Evolutionary conservation across 305 asterid species (phyloP).

Genomic region (Fraxinus sp.): DNA sequence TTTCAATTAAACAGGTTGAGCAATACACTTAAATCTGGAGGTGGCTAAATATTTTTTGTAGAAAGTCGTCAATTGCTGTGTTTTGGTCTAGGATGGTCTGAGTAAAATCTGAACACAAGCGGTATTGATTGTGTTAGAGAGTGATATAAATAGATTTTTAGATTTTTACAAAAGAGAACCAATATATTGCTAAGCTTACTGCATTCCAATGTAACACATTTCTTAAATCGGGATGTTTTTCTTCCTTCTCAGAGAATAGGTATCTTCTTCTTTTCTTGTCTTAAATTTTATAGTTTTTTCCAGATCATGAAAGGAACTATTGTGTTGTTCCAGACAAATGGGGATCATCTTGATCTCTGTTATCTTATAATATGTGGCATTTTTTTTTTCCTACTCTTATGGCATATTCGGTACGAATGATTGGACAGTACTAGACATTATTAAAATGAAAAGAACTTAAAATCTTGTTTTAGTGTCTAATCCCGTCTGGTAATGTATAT

Average conservation of each 20-base stretch:
- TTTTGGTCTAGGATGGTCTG: conserved; percentile 5
- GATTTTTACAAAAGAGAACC: conserved; percentile 4
- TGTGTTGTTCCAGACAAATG: neutral
- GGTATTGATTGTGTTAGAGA: conserved; percentile 20
- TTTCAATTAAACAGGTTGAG: conserved; percentile 43
- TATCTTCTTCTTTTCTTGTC: neutral
- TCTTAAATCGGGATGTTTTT: neutral
- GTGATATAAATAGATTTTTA: conserved; percentile 26
- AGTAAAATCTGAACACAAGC: conserved; percentile 13
- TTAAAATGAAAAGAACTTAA: neutral
- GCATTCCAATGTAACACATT: conserved; percentile 18
- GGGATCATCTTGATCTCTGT: neutral
- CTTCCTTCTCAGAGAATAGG: neutral
- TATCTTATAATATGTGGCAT: neutral
- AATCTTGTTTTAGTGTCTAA: neutral
- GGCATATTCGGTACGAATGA: neutral
- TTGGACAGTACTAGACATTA: neutral
- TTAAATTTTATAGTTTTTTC: neutral
- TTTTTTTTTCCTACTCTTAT: neutral
- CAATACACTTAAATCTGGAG: conserved; percentile 54
- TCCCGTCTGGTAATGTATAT: neutral
- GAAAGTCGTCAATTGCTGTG: conserved; percentile 18
- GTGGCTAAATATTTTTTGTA: conserved; percentile 32
- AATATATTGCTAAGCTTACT: conserved; percentile 19
- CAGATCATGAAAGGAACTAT: neutral